Base-by-base conservation (phyloP, 768 basidiomycete species). In the Hygrophorus pudorinus region DNA sequence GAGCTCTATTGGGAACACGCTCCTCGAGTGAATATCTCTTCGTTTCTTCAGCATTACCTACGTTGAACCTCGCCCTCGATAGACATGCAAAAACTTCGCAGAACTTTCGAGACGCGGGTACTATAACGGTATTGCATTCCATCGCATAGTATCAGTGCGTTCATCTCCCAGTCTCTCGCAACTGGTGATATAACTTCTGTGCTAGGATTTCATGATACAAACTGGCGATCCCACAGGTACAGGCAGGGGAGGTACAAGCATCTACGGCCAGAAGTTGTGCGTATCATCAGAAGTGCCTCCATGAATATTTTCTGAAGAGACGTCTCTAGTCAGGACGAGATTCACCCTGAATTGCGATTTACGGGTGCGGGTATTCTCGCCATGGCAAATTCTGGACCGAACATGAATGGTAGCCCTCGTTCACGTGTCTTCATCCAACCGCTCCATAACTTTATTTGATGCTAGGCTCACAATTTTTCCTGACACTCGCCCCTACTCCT, bases 311-410 rank as follows among this genome's bases (percentile, higher is more conserved):
- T 29, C n/a, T 40, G 45, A 49, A 38, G 49, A 34, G 13, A 36
- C 35, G 16, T 30, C 20, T 14, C 29, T 34, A 90, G 89, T 53
- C 80, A 88, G 61, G 92, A 96, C 61, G 92, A 96, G 58, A 78
- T 97, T 41, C 77, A 89, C 53, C 82, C 88, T 1, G 92, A 96
- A 11, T 64, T 97, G 53, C 72, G 92, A 38, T 97, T 97, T 67
- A 92, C 91, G 2, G 94, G 94, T 13, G 92, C 93, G 34, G 94
- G 94, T 16, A 92, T 97, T 46, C 78, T 98, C 18, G 91, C 89
- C 7, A 90, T 91, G 88, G 96, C 96, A 29, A 99, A 99, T 64
- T 89, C 93, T 36, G 93, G 93, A 9, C 86, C 86, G n/a, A 88
- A 90, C 59, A 85, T 84, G 18, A 91, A 90, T 55, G 84, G 88